Percentiles rank a stretch among this genome's conserved stretches.
Evolutionary conservation across 2,329 filamentous ascomycete species (phyloP).

Genomic region (Pestalotiopsis sp.): DNA sequence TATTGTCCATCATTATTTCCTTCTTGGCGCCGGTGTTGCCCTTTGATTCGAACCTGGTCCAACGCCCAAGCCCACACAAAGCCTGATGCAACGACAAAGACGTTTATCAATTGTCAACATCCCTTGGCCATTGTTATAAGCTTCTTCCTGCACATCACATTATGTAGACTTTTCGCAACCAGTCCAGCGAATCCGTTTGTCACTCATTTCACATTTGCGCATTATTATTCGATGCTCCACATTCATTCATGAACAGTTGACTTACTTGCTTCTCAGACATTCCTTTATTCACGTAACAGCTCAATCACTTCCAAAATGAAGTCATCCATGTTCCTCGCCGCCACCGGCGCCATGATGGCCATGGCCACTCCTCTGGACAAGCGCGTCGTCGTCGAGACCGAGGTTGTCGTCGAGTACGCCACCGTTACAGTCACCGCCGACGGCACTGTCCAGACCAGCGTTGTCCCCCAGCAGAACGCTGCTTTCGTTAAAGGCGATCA

Average conservation of each 20-base stretch:
- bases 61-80: background rate
- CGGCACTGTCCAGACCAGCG: slow-evolving; percentile 5
- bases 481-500: slow-evolving; percentile 16
- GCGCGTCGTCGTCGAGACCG: slow-evolving; percentile 30
- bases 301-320: slow-evolving; percentile 34
- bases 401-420: slow-evolving; percentile 30
- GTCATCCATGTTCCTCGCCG: slow-evolving; percentile 35
- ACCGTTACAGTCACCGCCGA: slow-evolving; percentile 37
- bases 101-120: background rate
- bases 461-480: slow-evolving; percentile 15
- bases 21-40: background rate
- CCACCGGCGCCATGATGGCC: slow-evolving; percentile 33
- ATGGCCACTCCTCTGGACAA: slow-evolving; percentile 32
- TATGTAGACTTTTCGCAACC: background rate
- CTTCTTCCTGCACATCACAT: background rate
- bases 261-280: slow-evolving; percentile 12
- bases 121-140: background rate
- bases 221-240: background rate
- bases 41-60: background rate
- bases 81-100: background rate
- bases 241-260: background rate
- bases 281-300: background rate
- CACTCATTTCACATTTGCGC: background rate
- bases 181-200: background rate
- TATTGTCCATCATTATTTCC: background rate